phyloP scores from a whole-genome alignment of 1,284 basidiomycete genomes.

The Ganoderma boninense region DNA sequence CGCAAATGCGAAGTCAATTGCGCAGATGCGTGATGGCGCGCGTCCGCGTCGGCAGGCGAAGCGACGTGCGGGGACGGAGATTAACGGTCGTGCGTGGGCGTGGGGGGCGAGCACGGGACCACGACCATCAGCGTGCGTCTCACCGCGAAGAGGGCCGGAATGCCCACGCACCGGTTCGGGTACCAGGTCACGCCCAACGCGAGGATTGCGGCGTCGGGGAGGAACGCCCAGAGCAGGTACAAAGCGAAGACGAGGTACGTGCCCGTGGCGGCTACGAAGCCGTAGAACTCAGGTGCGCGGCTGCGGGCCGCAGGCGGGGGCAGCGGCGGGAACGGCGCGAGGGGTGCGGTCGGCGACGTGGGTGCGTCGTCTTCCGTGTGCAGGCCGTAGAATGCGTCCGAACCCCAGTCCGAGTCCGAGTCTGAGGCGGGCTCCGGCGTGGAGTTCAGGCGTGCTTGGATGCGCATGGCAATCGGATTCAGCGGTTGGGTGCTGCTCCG shows the following conservation, averaged over 20 bases:
- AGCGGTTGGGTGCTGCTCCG: neutral
- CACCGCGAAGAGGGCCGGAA: constrained; percentile 11
- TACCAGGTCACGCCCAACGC: constrained; percentile 83
- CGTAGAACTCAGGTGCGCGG: constrained; percentile 85
- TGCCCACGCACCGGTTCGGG: constrained; percentile 74
- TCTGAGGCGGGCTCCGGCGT: constrained; percentile 6
- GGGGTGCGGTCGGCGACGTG: constrained; percentile 61
- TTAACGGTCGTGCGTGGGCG: constrained; percentile 26
- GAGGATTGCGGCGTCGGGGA: constrained; percentile 62
- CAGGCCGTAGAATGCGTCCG: constrained; percentile 1
- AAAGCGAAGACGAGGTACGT: constrained; percentile 77
- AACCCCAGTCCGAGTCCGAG: constrained; percentile 8
- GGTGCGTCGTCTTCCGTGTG: constrained; percentile 38
- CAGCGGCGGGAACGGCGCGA: constrained; percentile 59
- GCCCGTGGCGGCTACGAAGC: constrained; percentile 84
- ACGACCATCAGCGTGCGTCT: constrained; percentile 9
- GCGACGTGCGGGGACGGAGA: constrained; percentile 27
- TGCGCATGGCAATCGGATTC: neutral
- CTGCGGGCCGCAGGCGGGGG: constrained; percentile 55
- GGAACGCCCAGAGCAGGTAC: constrained; percentile 74
- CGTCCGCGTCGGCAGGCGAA: neutral
- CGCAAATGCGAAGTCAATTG: neutral
- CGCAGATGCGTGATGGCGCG: constrained; percentile 4
- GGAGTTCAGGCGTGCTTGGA: neutral
- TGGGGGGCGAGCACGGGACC: neutral